Percentiles rank a stretch among this genome's conserved stretches.
These are phyloP conservation scores for Galerina sulciceps DNA, from an alignment of 768 basidiomycete species.

Conservation along the genomic window DNA sequence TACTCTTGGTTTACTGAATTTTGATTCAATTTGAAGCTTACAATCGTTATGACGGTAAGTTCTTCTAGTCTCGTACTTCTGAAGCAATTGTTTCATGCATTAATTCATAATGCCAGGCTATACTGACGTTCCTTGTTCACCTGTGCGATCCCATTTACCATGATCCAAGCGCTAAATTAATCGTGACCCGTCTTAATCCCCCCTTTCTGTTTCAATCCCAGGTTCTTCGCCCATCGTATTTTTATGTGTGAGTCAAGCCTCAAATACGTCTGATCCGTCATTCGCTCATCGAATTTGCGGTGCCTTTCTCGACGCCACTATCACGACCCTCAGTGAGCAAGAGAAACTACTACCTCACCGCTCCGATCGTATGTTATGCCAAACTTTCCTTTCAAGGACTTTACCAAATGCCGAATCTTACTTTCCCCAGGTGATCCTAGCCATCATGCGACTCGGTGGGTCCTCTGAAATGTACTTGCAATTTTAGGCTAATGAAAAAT, in stretches of 20 bases:
- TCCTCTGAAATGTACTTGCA: background rate
- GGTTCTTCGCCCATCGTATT: conserved; percentile 43
- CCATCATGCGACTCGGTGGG: conserved; percentile 8
- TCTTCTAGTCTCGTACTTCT: background rate
- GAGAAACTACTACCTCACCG: conserved; percentile 33
- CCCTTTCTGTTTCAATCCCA: conserved; percentile 3
- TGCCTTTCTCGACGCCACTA: background rate
- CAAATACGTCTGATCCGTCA: background rate
- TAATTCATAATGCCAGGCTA: conserved; percentile 20
- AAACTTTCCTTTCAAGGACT: background rate
- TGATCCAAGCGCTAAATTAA: background rate
- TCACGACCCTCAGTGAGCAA: conserved; percentile 34
- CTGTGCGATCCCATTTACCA: conserved; percentile 10
- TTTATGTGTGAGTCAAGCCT: conserved; percentile 34
- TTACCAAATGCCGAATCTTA: background rate
- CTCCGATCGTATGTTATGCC: conserved; percentile 34
- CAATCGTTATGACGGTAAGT: conserved; percentile 29
- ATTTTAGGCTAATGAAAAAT: background rate
- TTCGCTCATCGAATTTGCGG: background rate
- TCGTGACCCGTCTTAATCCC: too few relatives aligned
- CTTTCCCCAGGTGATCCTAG: conserved; percentile 21
- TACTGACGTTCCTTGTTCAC: conserved; percentile 37
- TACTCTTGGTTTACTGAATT: background rate
- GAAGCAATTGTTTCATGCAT: background rate
- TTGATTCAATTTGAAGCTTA: conserved; percentile 18